Evolutionary conservation across 2,329 filamentous ascomycete species (phyloP), one percentile per base, ranked within the genome.

Genomic region (Penicillium sp.): DNA sequence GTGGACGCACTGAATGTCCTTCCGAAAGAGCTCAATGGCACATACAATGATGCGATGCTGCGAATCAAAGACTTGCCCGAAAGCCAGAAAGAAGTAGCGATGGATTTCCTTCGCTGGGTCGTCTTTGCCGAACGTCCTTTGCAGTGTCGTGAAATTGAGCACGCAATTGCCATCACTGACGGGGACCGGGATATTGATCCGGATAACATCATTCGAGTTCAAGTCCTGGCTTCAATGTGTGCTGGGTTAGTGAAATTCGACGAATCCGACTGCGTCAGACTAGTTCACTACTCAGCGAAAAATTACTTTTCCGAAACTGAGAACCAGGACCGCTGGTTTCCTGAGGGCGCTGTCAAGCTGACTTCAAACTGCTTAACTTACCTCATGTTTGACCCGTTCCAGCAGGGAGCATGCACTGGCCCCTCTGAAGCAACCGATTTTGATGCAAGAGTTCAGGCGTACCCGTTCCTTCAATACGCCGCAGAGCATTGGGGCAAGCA

Each of bases 101-200:
- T 56, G 43, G 54, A 56, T 14, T 49, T 56, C 13, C 54, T 56
- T 1, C 30, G 54, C 6, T 56, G 54, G 54, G 54, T 56, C 14
- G 54, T 56, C 7, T 56, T 56, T 48, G 54, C 54, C n/a, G 54
- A 56, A 25, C 54, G 54, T 14, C 54, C 54, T 25, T 22, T 56
- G 22, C 33, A 49, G n/a, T 26, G 43, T 19, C 54, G 45, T 28
- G 54, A 56, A n/a, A 42, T 56, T 19, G 54, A 56, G 33, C 54
- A 56, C 37, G 54, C 54, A 26, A 40, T 56, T 49, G 54, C 54
- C 22, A 35, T 56, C 16, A 40, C 43, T 2, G 30, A 38, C 1
- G 13, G 28, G 19, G 33, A 49, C 19, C 33, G 25, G 3, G 54
- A 56, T 16, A 40, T 56, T 49, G 54, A 56, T n/a, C 43, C 43